Percentiles rank a stretch among this genome's conserved stretches.
These are phyloP conservation scores for Cytospora schulzeri DNA, from an alignment of 2,329 filamentous ascomycete genomes.

Conservation along the genomic window DNA sequence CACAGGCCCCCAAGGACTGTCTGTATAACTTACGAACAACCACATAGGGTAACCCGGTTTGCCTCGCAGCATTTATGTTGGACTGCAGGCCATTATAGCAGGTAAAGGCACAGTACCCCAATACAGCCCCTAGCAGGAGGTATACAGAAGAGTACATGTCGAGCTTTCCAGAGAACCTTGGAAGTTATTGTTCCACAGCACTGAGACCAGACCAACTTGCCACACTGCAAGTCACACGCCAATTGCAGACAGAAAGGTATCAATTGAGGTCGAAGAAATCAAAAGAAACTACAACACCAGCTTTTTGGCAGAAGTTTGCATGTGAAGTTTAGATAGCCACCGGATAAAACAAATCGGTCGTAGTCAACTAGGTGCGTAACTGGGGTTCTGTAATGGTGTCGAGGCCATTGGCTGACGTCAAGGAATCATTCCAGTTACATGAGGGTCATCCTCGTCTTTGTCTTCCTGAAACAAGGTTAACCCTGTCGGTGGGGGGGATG, in stretches of 20 bases:
- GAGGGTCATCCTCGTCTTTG: too few relatives aligned
- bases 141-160: slow-evolving; percentile 42
- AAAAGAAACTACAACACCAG: neutral
- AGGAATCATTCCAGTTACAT: neutral
- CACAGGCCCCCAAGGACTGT: neutral
- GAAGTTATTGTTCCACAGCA: neutral
- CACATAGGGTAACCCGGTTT: slow-evolving; percentile 54
- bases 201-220: too few relatives aligned
- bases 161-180: slow-evolving; percentile 1
- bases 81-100: slow-evolving; percentile 40
- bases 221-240: too few relatives aligned
- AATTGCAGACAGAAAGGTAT: too few relatives aligned
- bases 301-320: neutral
- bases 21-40: slow-evolving; percentile 50
- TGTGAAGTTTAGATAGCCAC: neutral
- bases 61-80: slow-evolving; percentile 54
- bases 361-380: too few relatives aligned
- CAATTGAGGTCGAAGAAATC: neutral
- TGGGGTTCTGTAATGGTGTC: neutral
- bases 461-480: too few relatives aligned
- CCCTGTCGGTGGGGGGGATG: too few relatives aligned
- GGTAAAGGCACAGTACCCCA: slow-evolving; percentile 39
- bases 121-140: slow-evolving; percentile 38
- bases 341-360: neutral
- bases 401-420: neutral